Percentiles rank a stretch among this genome's conserved stretches.
These are phyloP conservation scores for Hymenoscyphus infarciens DNA, from an alignment of 2,329 filamentous ascomycete species.

Conservation along the genomic window DNA sequence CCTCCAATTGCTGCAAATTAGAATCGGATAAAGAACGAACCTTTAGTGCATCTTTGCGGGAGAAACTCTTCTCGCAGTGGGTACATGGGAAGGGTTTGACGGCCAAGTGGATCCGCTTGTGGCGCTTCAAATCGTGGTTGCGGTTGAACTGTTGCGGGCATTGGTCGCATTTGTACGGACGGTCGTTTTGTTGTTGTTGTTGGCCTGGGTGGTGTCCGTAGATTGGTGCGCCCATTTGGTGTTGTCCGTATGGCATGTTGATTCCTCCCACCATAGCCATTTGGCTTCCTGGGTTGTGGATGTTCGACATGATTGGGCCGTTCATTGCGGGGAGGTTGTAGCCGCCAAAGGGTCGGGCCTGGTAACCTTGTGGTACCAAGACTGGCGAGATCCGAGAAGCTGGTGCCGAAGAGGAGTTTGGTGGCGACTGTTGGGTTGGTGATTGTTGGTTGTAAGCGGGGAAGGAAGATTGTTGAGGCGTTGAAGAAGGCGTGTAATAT, in stretches of 20 bases:
- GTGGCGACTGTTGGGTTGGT: conserved; percentile 44
- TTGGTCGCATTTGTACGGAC: conserved; percentile 91
- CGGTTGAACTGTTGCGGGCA: conserved; percentile 93
- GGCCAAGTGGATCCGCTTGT: conserved; percentile 90
- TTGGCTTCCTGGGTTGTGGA: conserved; percentile 68
- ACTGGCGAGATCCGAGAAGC: conserved; percentile 40
- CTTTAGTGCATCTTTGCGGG: conserved; percentile 94
- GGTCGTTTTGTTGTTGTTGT: conserved; percentile 62
- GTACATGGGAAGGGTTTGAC: conserved; percentile 94
- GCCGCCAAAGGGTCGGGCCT: conserved; percentile 43
- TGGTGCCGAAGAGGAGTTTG: conserved; percentile 38
- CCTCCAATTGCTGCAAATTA: conserved; percentile 19
- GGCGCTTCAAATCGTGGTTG: conserved; percentile 93
- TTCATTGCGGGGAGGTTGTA: conserved; percentile 60
- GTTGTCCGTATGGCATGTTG: conserved; percentile 49
- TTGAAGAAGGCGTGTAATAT: conserved; percentile 53
- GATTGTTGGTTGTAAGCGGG: conserved; percentile 48
- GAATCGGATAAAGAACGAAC: conserved; percentile 48
- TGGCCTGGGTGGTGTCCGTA: conserved; percentile 54
- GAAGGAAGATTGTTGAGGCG: conserved; percentile 46
- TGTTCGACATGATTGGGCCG: conserved; percentile 72
- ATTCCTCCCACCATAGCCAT: conserved; percentile 63
- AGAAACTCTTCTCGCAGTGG: conserved; percentile 94
- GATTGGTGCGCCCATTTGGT: conserved; percentile 47
- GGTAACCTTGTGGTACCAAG: conserved; percentile 50